A percentile compares a stretch with the other conserved stretches of the same genome.
Conservation (phyloP, 1,139 yeast genomes). For the Kodamaea ohmeri region DNA sequence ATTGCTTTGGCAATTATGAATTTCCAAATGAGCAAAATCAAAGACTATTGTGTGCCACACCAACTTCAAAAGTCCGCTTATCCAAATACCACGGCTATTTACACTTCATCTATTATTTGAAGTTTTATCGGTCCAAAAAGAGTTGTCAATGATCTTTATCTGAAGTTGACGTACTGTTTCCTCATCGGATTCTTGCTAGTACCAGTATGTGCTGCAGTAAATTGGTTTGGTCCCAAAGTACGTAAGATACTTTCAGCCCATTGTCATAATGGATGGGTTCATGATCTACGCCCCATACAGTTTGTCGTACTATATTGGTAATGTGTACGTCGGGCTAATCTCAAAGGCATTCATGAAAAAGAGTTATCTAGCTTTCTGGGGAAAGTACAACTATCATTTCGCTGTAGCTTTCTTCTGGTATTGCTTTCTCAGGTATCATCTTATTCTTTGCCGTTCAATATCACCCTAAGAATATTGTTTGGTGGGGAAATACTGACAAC, state of each 20-base stretch:
- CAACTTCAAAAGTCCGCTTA: constrained; percentile 31
- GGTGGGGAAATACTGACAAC: constrained; percentile 21
- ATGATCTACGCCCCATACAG: constrained; percentile 17
- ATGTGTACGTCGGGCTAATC: constrained; percentile 14
- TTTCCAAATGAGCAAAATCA: constrained; percentile 27
- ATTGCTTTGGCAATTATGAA: constrained; percentile 28
- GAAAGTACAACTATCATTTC: constrained; percentile 20
- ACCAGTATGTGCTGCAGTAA: constrained; percentile 27
- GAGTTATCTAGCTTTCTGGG: constrained; percentile 18
- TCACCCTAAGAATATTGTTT: constrained; percentile 15
- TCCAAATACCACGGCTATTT: constrained; percentile 33
- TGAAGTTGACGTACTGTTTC: constrained; percentile 34
- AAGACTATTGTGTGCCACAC: constrained; percentile 26
- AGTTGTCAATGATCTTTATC: constrained; percentile 33
- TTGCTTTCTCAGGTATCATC: constrained; percentile 18
- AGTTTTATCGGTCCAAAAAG: constrained; percentile 38
- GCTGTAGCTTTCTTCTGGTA: constrained; percentile 19
- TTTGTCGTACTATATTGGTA: constrained; percentile 18
- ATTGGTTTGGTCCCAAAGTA: constrained; percentile 18
- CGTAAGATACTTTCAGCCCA: constrained; percentile 19
- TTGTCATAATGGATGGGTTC: constrained; percentile 18
- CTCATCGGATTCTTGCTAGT: constrained; percentile 30
- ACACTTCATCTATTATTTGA: constrained; percentile 32
- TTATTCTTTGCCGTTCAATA: constrained; percentile 21
- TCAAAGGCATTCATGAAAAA: constrained; percentile 18